Percentiles rank a stretch among this genome's conserved stretches.
phyloP scores from a whole-genome alignment of 192 early-diverging fungal species.

The Linderina pennispora region DNA sequence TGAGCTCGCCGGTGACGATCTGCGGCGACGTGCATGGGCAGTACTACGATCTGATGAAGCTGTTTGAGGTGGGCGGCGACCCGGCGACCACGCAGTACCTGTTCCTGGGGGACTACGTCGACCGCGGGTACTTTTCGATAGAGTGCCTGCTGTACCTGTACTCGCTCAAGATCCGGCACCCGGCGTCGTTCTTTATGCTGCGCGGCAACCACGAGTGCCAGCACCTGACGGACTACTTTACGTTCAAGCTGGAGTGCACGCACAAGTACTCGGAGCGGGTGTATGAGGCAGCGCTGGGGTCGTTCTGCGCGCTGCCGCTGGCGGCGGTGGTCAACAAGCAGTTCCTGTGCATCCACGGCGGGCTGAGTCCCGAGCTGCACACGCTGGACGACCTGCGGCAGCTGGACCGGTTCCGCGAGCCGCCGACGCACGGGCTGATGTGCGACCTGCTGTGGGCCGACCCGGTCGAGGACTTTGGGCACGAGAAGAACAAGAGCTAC shows the following conservation, averaged over 20 bases:
- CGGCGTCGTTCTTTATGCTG: slow-evolving; percentile 75
- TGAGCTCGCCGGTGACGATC: slow-evolving; percentile 90
- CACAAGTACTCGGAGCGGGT: slow-evolving; percentile 93
- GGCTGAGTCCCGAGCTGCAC: slow-evolving; percentile 86
- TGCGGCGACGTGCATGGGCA: slow-evolving; percentile 99
- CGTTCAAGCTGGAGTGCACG: slow-evolving; percentile 96
- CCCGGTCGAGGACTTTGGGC: slow-evolving; percentile 95
- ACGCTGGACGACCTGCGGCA: slow-evolving; percentile 84
- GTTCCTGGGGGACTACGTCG: slow-evolving; percentile 96
- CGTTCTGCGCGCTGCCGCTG: slow-evolving; percentile 89
- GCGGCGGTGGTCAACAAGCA: slow-evolving; percentile 93
- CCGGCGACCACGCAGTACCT: slow-evolving; percentile 86
- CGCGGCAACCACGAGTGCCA: slow-evolving; percentile 97
- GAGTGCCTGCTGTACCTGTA: slow-evolving; percentile 93
- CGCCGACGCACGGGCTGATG: slow-evolving; percentile 91
- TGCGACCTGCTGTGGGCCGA: slow-evolving; percentile 93
- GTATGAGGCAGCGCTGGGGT: slow-evolving; percentile 87
- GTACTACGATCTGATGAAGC: slow-evolving; percentile 95
- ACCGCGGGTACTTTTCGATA: slow-evolving; percentile 95
- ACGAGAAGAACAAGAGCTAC: slow-evolving; percentile 81
- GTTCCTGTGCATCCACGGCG: slow-evolving; percentile 95
- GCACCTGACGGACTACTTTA: slow-evolving; percentile 97
- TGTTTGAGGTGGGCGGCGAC: slow-evolving; percentile 95
- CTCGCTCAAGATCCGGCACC: slow-evolving; percentile 90
- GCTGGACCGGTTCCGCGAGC: slow-evolving; percentile 88